Evolutionary conservation across 257 asterid species (phyloP).

Genomic region (Solanum piurae): DNA sequence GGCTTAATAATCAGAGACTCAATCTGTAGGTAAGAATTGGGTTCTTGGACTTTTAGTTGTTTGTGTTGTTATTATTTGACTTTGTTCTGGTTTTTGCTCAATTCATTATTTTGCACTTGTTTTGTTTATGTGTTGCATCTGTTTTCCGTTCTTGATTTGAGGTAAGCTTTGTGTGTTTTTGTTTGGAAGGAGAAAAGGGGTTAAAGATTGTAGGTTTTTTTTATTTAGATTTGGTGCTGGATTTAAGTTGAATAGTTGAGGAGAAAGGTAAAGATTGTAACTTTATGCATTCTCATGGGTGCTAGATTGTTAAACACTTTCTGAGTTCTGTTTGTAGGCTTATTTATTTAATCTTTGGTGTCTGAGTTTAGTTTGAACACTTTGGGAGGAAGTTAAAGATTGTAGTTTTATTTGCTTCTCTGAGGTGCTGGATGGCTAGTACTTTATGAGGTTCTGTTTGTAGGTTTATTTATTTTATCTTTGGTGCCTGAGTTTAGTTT

Average conservation of each 20-base stretch:
- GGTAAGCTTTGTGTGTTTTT: background rate
- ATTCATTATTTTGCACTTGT: background rate
- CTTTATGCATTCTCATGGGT: background rate
- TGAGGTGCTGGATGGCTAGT: background rate
- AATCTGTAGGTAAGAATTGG: background rate
- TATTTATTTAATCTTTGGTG: conserved; percentile 25
- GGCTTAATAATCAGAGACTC: background rate
- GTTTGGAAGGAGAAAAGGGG: conserved; percentile 10
- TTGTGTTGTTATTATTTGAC: conserved; percentile 10
- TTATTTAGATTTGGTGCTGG: conserved; percentile 19
- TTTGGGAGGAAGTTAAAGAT: background rate
- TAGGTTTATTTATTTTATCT: conserved; percentile 28
- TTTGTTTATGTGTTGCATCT: background rate
- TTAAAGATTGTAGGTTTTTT: background rate
- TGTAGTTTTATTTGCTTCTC: background rate
- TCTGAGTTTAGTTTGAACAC: background rate
- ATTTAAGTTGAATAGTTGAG: background rate
- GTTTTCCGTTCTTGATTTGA: background rate
- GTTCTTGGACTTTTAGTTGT: background rate
- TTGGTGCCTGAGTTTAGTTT: conserved; percentile 4
- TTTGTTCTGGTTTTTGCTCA: background rate
- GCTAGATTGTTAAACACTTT: background rate
- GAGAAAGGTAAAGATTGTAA: background rate
- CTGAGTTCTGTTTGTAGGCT: conserved; percentile 6
- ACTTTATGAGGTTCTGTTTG: background rate